phyloP scores from a whole-genome alignment of 306 rosid genomes.

The Vigna unguiculata region DNA sequence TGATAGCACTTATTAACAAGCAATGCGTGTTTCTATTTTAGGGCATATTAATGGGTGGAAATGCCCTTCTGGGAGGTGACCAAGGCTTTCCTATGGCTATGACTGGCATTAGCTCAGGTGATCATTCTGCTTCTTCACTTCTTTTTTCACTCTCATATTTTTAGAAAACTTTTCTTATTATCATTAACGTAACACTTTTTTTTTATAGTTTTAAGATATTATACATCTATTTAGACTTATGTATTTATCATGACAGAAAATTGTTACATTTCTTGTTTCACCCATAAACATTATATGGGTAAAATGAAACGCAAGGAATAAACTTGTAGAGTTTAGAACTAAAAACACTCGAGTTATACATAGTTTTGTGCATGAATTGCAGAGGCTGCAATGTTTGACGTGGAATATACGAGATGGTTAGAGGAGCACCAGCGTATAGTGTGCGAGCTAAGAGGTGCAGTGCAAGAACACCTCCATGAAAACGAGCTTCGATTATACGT shows the following conservation, averaged over 20 bases:
- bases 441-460: slow-evolving; percentile 86
- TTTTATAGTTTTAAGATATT: too few species aligned
- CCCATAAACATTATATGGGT: too few species aligned
- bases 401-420: slow-evolving; percentile 84
- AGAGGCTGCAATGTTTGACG: slow-evolving; percentile 86
- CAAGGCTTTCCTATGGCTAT: slow-evolving; percentile 73
- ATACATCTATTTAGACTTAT: too few species aligned
- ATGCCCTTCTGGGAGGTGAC: slow-evolving; percentile 71
- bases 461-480: slow-evolving; percentile 81
- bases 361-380: not conserved
- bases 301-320: too few species aligned
- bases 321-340: too few species aligned
- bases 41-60: slow-evolving; percentile 70
- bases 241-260: too few species aligned
- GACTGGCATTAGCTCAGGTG: slow-evolving; percentile 75
- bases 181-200: too few species aligned
- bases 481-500: slow-evolving; percentile 82
- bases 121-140: not conserved
- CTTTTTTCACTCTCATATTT: not conserved
- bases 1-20: not conserved
- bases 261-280: too few species aligned
- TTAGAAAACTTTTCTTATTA: too few species aligned
- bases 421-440: slow-evolving; percentile 84
- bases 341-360: not conserved
- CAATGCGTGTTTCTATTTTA: slow-evolving; percentile 44